A percentile compares a stretch with the other conserved stretches of the same genome.
phyloP scores from a whole-genome alignment of 2,329 filamentous ascomycete genomes.

The Fusarium nanum region DNA sequence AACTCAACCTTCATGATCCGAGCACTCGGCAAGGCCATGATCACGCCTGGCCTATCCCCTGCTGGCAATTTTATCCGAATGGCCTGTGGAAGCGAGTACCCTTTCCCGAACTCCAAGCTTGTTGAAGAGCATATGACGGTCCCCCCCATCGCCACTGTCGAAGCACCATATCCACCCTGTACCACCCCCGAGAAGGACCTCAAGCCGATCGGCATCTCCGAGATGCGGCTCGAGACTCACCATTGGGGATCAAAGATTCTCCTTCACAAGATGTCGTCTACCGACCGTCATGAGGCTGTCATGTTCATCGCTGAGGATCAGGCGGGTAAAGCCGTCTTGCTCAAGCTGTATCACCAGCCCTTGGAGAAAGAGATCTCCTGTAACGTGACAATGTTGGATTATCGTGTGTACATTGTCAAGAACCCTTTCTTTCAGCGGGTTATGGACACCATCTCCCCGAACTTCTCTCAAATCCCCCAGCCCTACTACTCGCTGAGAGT shows the following conservation, averaged over 20 bases:
- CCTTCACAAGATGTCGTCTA: neutral
- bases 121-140: neutral
- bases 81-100: neutral
- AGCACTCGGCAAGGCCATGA: neutral
- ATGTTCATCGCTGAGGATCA: neutral
- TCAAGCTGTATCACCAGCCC: neutral
- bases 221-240: neutral
- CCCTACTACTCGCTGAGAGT: conserved; percentile 1
- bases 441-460: neutral
- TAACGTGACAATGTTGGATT: neutral
- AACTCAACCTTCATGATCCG: neutral
- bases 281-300: neutral
- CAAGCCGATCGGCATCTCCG: neutral
- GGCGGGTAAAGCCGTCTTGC: neutral
- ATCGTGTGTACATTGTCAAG: neutral
- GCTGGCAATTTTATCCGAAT: neutral
- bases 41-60: neutral
- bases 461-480: neutral
- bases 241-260: neutral
- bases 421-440: neutral
- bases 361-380: neutral
- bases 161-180: conserved; percentile 15
- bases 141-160: neutral
- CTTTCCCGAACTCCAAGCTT: neutral
- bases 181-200: neutral